These are phyloP conservation scores for Blastomyces emzantsi DNA, from an alignment of 2,329 filamentous ascomycete species.

Conservation along the genomic window DNA sequence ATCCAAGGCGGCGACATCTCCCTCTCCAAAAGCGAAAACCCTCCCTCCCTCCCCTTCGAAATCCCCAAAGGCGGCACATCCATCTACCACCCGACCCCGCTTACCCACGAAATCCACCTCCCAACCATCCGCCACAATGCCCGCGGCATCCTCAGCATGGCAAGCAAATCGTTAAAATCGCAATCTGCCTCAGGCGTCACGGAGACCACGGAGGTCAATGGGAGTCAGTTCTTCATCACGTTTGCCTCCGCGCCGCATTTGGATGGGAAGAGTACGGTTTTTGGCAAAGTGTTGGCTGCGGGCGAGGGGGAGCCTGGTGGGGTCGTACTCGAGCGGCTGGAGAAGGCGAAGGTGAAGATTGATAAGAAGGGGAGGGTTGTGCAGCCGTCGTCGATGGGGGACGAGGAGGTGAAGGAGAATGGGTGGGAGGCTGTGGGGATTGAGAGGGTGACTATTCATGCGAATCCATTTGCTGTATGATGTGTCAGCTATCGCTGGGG, in stretches of 20 bases:
- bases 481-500: neutral
- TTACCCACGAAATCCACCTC: conserved; percentile 55
- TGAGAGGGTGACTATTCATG: conserved; percentile 51
- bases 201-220: conserved; percentile 35
- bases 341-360: conserved; percentile 51
- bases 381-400: conserved; percentile 29
- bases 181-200: conserved; percentile 34
- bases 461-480: conserved; percentile 53
- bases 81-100: conserved; percentile 42
- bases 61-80: conserved; percentile 50
- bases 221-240: conserved; percentile 56
- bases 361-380: conserved; percentile 54
- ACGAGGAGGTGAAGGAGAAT: conserved; percentile 26
- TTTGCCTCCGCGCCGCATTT: conserved; percentile 54
- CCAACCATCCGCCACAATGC: conserved; percentile 50
- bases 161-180: conserved; percentile 42
- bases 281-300: conserved; percentile 50
- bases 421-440: conserved; percentile 46
- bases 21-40: conserved; percentile 31
- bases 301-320: conserved; percentile 41
- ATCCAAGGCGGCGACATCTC: conserved; percentile 51
- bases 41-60: conserved; percentile 35
- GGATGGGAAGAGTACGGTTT: conserved; percentile 58
- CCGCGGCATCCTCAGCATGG: conserved; percentile 51
- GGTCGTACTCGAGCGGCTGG: conserved; percentile 41